Conservation (phyloP, 2,329 filamentous ascomycete species). For the Dothiorella sarmentorum region DNA sequence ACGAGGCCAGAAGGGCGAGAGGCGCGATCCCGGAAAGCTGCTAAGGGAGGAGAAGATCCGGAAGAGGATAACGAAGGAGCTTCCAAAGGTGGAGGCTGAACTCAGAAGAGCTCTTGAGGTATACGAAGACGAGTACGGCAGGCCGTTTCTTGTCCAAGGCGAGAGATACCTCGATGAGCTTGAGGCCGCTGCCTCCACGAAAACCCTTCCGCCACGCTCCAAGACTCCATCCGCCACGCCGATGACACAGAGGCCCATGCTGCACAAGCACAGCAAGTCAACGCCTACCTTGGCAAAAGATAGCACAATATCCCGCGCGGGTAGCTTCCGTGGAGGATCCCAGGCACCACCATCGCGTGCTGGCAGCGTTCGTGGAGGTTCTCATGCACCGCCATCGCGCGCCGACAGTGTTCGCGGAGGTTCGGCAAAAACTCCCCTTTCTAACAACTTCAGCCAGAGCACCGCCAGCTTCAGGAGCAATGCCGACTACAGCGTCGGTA, state of each 20-base stretch:
- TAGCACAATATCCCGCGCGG: slow-evolving; percentile 27
- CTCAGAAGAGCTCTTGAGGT: slow-evolving; percentile 74
- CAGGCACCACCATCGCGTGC: slow-evolving; percentile 37
- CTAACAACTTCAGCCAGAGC: slow-evolving; percentile 29
- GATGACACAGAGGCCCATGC: slow-evolving; percentile 19
- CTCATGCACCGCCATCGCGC: slow-evolving; percentile 36
- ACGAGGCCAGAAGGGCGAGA: slow-evolving; percentile 88
- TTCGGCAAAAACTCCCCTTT: slow-evolving; percentile 42
- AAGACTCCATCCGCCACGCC: slow-evolving; percentile 66
- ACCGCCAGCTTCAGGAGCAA: slow-evolving; percentile 17
- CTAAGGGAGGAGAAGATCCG: slow-evolving; percentile 97
- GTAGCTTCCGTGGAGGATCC: slow-evolving; percentile 39
- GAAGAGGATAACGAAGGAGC: slow-evolving; percentile 92
- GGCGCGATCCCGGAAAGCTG: slow-evolving; percentile 88
- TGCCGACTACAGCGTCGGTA: slow-evolving; percentile 14
- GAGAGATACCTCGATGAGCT: slow-evolving; percentile 85
- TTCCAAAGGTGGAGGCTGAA: slow-evolving; percentile 87
- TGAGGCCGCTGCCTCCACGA: slow-evolving; percentile 59
- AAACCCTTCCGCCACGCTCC: slow-evolving; percentile 60
- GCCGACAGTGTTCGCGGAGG: slow-evolving; percentile 41
- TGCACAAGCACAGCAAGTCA: slow-evolving; percentile 33
- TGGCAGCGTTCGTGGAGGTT: slow-evolving; percentile 40
- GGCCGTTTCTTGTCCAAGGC: slow-evolving; percentile 89
- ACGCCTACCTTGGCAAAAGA: slow-evolving; percentile 21
- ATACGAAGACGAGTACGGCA: slow-evolving; percentile 92